Evolutionary conservation across 257 asterid genomes (phyloP).

Genomic region (Solanum tacnaense): DNA sequence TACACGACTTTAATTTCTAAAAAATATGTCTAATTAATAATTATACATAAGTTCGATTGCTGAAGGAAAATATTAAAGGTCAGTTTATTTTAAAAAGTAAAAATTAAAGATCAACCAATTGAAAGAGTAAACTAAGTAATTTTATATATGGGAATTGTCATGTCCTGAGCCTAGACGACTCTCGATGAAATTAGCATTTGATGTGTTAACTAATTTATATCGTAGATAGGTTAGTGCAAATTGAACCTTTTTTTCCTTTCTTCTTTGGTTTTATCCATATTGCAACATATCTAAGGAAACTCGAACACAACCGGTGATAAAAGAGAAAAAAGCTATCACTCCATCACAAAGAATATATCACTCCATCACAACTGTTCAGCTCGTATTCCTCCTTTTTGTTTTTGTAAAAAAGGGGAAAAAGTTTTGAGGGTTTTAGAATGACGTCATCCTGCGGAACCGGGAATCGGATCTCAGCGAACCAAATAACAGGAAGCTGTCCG

Average conservation of each 20-base stretch:
- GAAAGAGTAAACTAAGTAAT: neutral
- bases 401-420: too few species aligned
- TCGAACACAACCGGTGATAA: too few species aligned
- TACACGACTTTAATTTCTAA: neutral
- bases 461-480: neutral
- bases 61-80: neutral
- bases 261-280: too few species aligned
- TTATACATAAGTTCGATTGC: neutral
- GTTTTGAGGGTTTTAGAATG: neutral
- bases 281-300: too few species aligned
- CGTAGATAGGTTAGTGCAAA: neutral
- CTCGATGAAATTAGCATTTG: neutral
- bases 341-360: fast-evolving
- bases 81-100: too few species aligned
- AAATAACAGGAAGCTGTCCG: neutral
- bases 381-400: neutral
- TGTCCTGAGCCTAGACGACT: neutral
- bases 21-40: too few species aligned
- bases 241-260: neutral
- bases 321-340: too few species aligned
- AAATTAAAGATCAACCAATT: neutral
- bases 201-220: neutral
- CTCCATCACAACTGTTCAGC: fast-evolving
- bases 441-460: neutral
- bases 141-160: neutral